Percentiles rank a stretch among this genome's conserved stretches.
These are phyloP conservation scores for Rhizomucor pusillus DNA, from an alignment of 371 early-diverging fungal genomes.

Conservation along the genomic window DNA sequence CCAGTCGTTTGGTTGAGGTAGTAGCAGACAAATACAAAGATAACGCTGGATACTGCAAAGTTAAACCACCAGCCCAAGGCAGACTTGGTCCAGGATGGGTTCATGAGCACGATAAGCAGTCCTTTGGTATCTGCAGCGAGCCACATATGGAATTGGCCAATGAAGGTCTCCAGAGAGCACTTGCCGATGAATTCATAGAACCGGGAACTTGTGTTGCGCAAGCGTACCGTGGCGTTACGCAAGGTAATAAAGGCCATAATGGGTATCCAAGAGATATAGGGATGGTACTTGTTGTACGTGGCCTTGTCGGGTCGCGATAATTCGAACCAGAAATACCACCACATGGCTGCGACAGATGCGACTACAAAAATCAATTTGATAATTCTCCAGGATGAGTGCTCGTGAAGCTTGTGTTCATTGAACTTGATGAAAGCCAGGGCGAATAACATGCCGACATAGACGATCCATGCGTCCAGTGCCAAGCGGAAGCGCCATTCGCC, in stretches of 20 bases:
- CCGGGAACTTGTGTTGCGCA: constrained; percentile 50
- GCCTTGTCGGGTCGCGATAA: constrained; percentile 40
- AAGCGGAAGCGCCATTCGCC: constrained; percentile 69
- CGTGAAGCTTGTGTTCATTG: constrained; percentile 33
- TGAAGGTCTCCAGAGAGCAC: constrained; percentile 72
- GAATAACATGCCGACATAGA: constrained; percentile 57
- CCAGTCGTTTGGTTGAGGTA: constrained; percentile 52
- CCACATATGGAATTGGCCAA: constrained; percentile 81
- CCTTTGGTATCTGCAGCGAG: constrained; percentile 73
- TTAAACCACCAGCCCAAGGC: constrained; percentile 57
- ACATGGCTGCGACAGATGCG: constrained; percentile 31
- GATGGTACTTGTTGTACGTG: constrained; percentile 58
- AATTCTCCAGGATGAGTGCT: constrained; percentile 39
- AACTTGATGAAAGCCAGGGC: constrained; percentile 48
- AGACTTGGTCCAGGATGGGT: constrained; percentile 29
- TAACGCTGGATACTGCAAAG: constrained; percentile 38
- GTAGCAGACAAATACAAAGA: constrained; percentile 60
- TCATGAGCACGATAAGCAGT: constrained; percentile 44
- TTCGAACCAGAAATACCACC: constrained; percentile 50
- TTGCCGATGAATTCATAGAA: constrained; percentile 63
- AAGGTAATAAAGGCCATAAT: constrained; percentile 61
- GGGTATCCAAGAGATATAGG: constrained; percentile 62
- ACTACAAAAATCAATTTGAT: constrained; percentile 22
- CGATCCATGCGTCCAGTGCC: constrained; percentile 58
- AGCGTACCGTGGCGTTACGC: constrained; percentile 56